phyloP scores from a whole-genome alignment of 2,329 filamentous ascomycete species.

The Cadophora sp. region DNA sequence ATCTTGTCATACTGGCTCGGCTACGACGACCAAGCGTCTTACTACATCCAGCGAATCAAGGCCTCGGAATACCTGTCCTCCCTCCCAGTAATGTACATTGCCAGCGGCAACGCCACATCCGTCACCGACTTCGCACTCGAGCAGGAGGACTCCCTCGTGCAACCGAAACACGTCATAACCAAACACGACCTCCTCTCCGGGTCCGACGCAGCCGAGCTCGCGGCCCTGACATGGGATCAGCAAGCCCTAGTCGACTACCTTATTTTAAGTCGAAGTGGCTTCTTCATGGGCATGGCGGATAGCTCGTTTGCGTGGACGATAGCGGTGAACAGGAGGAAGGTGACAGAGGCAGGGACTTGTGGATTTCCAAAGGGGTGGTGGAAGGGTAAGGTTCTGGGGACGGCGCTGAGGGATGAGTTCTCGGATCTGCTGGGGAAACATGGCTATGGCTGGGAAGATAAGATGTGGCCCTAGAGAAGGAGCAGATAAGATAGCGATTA shows the following conservation, averaged over 20 bases:
- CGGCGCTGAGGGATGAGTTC: slow-evolving; percentile 4
- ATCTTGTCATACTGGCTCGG: slow-evolving; percentile 15
- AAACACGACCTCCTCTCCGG: slow-evolving; percentile 22
- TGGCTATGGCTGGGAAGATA: slow-evolving; percentile 12
- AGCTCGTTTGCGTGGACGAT: slow-evolving; percentile 54
- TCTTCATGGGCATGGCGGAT: slow-evolving; percentile 50
- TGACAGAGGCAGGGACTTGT: slow-evolving; percentile 10
- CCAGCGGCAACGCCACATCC: slow-evolving; percentile 47
- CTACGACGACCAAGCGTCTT: slow-evolving; percentile 15
- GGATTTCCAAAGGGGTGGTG: slow-evolving; percentile 7
- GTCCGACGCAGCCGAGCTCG: slow-evolving; percentile 14
- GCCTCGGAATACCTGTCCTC: background rate
- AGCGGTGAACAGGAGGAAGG: slow-evolving; percentile 47
- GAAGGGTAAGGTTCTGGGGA: background rate
- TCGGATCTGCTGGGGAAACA: slow-evolving; percentile 11
- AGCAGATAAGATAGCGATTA: background rate
- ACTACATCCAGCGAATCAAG: slow-evolving; percentile 17
- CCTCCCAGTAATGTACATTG: slow-evolving; percentile 48
- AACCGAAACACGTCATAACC: slow-evolving; percentile 40
- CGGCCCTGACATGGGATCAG: slow-evolving; percentile 24
- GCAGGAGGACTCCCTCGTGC: slow-evolving; percentile 39
- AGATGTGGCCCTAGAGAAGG: slow-evolving; percentile 3
- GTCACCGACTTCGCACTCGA: slow-evolving; percentile 46
- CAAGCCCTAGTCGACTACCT: slow-evolving; percentile 28
- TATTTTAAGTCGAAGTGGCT: slow-evolving; percentile 46